Base-by-base conservation (phyloP, 2,329 filamentous ascomycete species). In the Aurifilum marmelostoma region DNA sequence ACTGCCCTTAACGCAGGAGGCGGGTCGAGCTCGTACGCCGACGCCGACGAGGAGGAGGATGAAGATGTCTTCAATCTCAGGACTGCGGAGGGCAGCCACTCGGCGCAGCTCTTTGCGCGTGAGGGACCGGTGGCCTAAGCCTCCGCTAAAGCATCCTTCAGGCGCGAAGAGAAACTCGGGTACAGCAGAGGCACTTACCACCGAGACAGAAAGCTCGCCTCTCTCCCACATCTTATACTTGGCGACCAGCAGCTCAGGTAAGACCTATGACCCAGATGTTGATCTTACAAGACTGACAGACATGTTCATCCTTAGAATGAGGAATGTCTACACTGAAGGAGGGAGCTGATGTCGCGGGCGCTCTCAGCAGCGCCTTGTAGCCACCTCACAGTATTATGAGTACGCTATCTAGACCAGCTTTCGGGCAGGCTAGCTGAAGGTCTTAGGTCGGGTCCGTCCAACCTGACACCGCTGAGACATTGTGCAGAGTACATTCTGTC, bases 381-480 rank as follows among this genome's bases (percentile, higher is more conserved):
- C 24, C 16, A 27, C 34, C 2, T 11, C 37, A 7, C 34, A 65
- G 63, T 52, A 65, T 58, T 39, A 59, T 18, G 34, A 65, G 41
- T 37, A 43, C n/a, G 29, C 29, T 16, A 43, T 43, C 37, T 41
- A 56, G 63, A 41, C 63, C 32, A 43, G 63, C 63, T 43, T 58
- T 14, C 24, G 47, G 50, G 12, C 43, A 8, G n/a, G 12, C 52
- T 27, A n/a, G 16, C n/a, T 34, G 37, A 43, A 29, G 16, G 50
- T n/a, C n/a, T n/a, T n/a, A n/a, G n/a, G n/a, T 50, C 29, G n/a
- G 52, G 50, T 4, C 32, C 29, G 39, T 32, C 16, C 21, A 58
- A 29, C 32, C 37, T 52, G 29, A 43, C 32, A 47, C 24, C 14
- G 18, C 24, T 11, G 16, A n/a, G 27, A 6, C 50, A 32, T 39